Base-by-base conservation (phyloP, 352 stramenopile genomes). In the Globisporangium ultimum region DNA sequence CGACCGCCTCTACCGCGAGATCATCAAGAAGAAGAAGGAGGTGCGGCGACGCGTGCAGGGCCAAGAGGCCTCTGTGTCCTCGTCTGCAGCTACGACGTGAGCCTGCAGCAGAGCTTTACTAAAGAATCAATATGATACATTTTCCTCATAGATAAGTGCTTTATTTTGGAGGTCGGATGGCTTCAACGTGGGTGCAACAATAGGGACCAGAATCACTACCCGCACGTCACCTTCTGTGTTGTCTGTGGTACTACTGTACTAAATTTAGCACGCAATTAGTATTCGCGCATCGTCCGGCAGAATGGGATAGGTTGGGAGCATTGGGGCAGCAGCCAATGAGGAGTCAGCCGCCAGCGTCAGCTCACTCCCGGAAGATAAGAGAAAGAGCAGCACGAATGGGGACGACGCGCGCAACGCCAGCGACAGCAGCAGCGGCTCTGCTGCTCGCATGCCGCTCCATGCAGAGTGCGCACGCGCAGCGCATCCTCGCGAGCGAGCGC, bases 1-100 rank as follows among this genome's bases (percentile, higher is more conserved):
- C 22, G 89, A 98, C 50, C 83, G 88, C 11, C 74, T 98, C 24
- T 98, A 98, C 64, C 77, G 76, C 24, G 88, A 98, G 61, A 98
- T 98, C 68, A 95, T 93, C 58, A 93, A 96, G 66, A 91, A 93
- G 59, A 97, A 97, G 63, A 96, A 97, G 61, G 91, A 98, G 38
- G 78, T 93, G 51, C 80, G 91, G 53, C 76, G 83, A 59, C 69
- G 72, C 65, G 64, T 61, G 40, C 63, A 78, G 48, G 66, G 66
- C 24, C 58, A 71, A 15, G 67, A 73, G 9, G 28, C 8, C 28
- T 36, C 28, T 6, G 28, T 5, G 2, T 32, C 24, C 24, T 32
- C 28, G 4, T 10, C 28, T 36, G 28, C 28, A 36, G 28, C 28
- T 1, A 10, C 28, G 28, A 36, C 28, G 4, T 36, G 28, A 36